A percentile compares a stretch with the other conserved stretches of the same genome.
phyloP scores from a whole-genome alignment of 2,329 filamentous ascomycete genomes.

The Diaporthe helianthi region DNA sequence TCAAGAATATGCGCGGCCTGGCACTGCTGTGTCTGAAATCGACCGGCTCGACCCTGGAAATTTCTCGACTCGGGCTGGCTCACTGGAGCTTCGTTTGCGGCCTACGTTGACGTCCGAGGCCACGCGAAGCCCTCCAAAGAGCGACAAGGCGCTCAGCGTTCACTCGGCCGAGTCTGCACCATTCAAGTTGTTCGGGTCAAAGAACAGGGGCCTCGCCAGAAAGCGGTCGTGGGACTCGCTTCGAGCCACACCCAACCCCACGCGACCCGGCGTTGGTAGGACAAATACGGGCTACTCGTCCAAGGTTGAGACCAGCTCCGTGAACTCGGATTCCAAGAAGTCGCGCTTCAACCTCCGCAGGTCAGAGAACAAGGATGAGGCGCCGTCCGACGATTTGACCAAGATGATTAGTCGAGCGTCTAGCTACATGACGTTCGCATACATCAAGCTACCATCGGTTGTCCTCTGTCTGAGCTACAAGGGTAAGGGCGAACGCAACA shows the following conservation, averaged over 20 bases:
- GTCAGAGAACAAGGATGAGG: slow-evolving; percentile 58
- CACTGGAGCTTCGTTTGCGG: slow-evolving; percentile 81
- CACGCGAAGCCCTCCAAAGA: slow-evolving; percentile 42
- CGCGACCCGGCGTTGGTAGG: slow-evolving; percentile 52
- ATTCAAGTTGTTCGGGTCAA: slow-evolving; percentile 60
- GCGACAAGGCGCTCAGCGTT: slow-evolving; percentile 56
- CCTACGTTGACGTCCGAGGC: slow-evolving; percentile 76
- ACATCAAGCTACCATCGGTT: slow-evolving; percentile 93
- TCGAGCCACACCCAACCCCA: slow-evolving; percentile 48
- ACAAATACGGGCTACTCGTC: slow-evolving; percentile 54
- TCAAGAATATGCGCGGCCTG: slow-evolving; percentile 38
- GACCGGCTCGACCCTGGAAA: slow-evolving; percentile 50
- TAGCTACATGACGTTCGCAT: slow-evolving; percentile 96
- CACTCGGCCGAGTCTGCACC: slow-evolving; percentile 53
- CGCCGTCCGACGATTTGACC: slow-evolving; percentile 84
- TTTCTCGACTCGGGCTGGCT: slow-evolving; percentile 71
- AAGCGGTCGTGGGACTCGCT: slow-evolving; percentile 66
- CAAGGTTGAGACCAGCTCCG: slow-evolving; percentile 47
- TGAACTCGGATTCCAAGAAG: slow-evolving; percentile 49
- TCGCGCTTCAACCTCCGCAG: slow-evolving; percentile 64
- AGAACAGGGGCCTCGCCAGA: slow-evolving; percentile 53
- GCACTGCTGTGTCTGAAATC: slow-evolving; percentile 50
- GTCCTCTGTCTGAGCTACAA: slow-evolving; percentile 97
- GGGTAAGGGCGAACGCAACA: slow-evolving; percentile 91
- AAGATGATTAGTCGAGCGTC: slow-evolving; percentile 96